A percentile compares a stretch with the other conserved stretches of the same genome.
Conservation (phyloP, 2,329 filamentous ascomycete genomes). For the Aureobasidium mangrovei region DNA sequence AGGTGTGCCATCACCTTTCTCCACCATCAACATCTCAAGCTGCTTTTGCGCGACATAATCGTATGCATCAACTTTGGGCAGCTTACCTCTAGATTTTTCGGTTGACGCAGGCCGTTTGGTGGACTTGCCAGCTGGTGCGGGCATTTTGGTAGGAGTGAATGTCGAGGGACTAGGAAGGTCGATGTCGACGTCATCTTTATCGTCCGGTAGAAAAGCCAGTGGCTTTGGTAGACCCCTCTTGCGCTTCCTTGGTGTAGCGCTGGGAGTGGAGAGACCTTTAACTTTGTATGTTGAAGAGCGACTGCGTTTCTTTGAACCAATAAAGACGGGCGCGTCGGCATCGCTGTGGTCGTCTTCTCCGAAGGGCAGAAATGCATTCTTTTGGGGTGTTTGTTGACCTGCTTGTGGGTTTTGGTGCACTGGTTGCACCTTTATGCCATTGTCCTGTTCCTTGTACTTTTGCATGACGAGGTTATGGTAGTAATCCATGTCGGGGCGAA, state of each 20-base stretch:
- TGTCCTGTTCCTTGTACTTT: background rate
- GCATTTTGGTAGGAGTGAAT: background rate
- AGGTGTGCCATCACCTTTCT: background rate
- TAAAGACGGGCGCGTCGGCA: background rate
- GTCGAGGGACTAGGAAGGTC: background rate
- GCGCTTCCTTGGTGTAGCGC: background rate
- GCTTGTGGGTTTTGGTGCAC: no score
- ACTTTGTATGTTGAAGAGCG: background rate
- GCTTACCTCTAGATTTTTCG: background rate
- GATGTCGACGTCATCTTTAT: background rate
- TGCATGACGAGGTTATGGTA: background rate
- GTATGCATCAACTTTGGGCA: background rate
- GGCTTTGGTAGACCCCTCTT: background rate
- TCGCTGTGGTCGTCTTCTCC: background rate
- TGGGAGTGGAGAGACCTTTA: background rate
- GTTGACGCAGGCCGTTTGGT: background rate
- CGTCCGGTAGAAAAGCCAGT: background rate
- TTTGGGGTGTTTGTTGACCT: no score
- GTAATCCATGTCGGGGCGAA: background rate
- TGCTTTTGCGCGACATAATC: slow-evolving; percentile 1
- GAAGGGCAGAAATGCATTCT: background rate
- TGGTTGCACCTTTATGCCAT: background rate
- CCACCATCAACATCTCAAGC: background rate
- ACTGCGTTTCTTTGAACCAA: background rate
- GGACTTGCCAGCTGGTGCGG: background rate